Percentiles rank a stretch among this genome's conserved stretches.
These are phyloP conservation scores for Odontarrhena argentea DNA, from an alignment of 345 rosid species.

Conservation along the genomic window DNA sequence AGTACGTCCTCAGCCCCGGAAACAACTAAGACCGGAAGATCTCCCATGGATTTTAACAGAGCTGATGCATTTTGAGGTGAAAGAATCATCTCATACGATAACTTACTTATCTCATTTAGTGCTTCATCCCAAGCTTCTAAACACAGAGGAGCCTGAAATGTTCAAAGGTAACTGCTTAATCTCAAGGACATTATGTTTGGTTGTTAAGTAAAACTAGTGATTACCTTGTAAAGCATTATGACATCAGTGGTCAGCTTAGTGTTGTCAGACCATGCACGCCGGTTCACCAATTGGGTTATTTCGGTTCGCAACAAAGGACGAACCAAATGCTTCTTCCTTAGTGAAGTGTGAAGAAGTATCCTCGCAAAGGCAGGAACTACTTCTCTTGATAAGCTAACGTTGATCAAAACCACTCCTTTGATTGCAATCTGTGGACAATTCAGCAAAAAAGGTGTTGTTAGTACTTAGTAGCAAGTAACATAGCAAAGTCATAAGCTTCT, in stretches of 20 bases:
- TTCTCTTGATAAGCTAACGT: slow-evolving; percentile 82
- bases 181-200: neutral
- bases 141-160: slow-evolving; percentile 71
- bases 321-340: slow-evolving; percentile 87
- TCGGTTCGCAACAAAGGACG: slow-evolving; percentile 82
- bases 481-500: slow-evolving; percentile 4
- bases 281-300: slow-evolving; percentile 84
- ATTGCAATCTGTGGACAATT: slow-evolving; percentile 49
- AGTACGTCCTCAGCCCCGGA: slow-evolving; percentile 79
- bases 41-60: slow-evolving; percentile 64
- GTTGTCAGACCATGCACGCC: slow-evolving; percentile 89
- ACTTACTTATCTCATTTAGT: slow-evolving; percentile 81
- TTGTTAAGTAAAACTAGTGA: slow-evolving; percentile 7
- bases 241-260: slow-evolving; percentile 77
- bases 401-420: slow-evolving; percentile 67
- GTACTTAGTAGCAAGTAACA: slow-evolving; percentile 24
- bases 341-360: slow-evolving; percentile 80
- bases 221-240: slow-evolving; percentile 84
- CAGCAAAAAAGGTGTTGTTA: slow-evolving; percentile 1
- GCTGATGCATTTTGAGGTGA: slow-evolving; percentile 53
- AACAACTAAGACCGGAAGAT: slow-evolving; percentile 69
- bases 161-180: neutral
- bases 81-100: slow-evolving; percentile 76
- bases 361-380: slow-evolving; percentile 90
- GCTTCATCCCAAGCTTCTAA: slow-evolving; percentile 97